Conservation (phyloP, 1,139 yeast species). For the Blastobotrys malaysiensis region DNA sequence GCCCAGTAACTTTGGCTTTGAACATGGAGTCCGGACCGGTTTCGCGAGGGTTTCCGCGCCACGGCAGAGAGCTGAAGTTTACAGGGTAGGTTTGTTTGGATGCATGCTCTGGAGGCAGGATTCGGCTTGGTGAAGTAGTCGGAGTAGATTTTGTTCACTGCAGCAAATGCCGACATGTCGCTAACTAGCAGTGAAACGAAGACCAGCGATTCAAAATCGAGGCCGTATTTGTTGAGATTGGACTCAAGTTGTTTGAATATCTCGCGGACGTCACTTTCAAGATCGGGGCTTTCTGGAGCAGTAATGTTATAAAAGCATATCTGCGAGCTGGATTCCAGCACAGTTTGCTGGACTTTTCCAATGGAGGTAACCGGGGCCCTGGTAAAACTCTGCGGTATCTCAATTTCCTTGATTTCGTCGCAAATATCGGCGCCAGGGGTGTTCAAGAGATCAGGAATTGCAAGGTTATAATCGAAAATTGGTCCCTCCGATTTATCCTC, state of each 20-base stretch:
- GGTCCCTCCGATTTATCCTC: constrained; percentile 34
- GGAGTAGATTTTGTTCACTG: constrained; percentile 57
- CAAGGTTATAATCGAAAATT: constrained; percentile 20
- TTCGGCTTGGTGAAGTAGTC: constrained; percentile 42
- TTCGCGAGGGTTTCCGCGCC: constrained; percentile 22
- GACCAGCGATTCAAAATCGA: constrained; percentile 15
- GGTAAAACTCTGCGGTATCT: background rate
- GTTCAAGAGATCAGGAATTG: constrained; percentile 46
- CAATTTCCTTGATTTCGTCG: background rate
- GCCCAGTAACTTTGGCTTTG: constrained; percentile 96
- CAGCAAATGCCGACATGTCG: constrained; percentile 59
- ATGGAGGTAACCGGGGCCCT: no score
- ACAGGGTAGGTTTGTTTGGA: constrained; percentile 48
- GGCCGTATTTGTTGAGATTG: constrained; percentile 4
- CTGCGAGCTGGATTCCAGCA: background rate
- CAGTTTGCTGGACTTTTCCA: background rate
- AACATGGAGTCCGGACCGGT: constrained; percentile 64
- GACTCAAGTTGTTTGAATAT: constrained; percentile 15
- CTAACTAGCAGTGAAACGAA: constrained; percentile 42
- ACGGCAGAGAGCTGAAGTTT: constrained; percentile 57
- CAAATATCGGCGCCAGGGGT: background rate
- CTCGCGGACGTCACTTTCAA: constrained; percentile 17
- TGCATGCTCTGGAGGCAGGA: constrained; percentile 89
- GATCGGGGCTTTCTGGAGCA: background rate
- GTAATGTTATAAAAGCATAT: background rate